These are phyloP conservation scores for Leishmania lainsoni DNA, from an alignment of 208 protist genomes.

Conservation along the genomic window DNA sequence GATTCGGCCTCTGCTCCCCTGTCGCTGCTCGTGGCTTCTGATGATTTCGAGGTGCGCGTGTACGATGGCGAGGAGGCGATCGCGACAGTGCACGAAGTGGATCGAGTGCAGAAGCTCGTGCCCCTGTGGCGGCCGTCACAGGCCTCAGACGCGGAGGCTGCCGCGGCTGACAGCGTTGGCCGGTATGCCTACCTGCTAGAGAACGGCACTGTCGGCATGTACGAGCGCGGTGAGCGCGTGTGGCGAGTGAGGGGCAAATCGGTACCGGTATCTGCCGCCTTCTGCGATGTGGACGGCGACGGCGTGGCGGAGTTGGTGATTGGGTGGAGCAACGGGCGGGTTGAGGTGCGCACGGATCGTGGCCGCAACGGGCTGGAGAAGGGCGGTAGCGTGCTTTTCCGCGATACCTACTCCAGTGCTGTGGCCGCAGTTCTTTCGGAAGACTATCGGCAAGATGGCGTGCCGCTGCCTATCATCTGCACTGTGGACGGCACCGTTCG, in stretches of 20 bases:
- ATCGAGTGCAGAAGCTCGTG: conserved; percentile 73
- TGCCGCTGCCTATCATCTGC: conserved; percentile 77
- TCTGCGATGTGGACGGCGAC: conserved; percentile 94
- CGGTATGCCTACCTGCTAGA: conserved; percentile 91
- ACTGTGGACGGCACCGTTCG: conserved; percentile 87
- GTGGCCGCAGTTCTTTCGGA: conserved; percentile 83
- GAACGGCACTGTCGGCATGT: conserved; percentile 94
- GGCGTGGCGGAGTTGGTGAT: conserved; percentile 92
- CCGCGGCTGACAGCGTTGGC: conserved; percentile 12
- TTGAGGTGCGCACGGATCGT: conserved; percentile 84
- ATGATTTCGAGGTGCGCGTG: conserved; percentile 94
- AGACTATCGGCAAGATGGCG: conserved; percentile 92
- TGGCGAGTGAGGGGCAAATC: conserved; percentile 91
- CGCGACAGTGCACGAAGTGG: conserved; percentile 80
- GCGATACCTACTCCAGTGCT: conserved; percentile 65
- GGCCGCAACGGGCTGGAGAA: conserved; percentile 36
- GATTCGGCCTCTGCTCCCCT: conserved; percentile 1
- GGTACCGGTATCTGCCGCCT: conserved; percentile 75
- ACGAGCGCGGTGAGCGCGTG: conserved; percentile 71
- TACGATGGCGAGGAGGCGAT: conserved; percentile 91
- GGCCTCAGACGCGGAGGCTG: neutral
- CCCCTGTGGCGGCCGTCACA: conserved; percentile 15
- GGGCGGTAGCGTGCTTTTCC: conserved; percentile 82
- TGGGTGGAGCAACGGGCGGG: conserved; percentile 83
- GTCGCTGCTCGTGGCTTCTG: conserved; percentile 90